These are phyloP conservation scores for Phanerochaete carnosa DNA, from an alignment of 768 basidiomycete genomes.

Conservation along the genomic window DNA sequence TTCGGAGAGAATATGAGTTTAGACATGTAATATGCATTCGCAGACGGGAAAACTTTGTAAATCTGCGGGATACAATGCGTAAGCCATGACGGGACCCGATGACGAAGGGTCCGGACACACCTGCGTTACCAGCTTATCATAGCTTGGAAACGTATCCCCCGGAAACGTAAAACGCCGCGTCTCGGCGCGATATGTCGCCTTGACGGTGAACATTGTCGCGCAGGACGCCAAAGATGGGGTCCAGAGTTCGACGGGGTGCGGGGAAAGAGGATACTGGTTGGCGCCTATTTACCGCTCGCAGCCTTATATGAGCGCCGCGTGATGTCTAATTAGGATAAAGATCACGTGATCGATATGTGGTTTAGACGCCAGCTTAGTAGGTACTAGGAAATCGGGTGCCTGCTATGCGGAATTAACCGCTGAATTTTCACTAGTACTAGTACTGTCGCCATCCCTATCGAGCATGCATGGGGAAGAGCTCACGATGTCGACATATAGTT, in stretches of 20 bases:
- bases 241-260: conserved; percentile 5
- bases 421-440: neutral
- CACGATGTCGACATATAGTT: conserved; percentile 12
- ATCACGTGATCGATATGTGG: conserved; percentile 13
- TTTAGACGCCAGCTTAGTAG: neutral
- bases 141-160: conserved; percentile 56
- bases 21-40: conserved; percentile 56
- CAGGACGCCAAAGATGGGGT: conserved; percentile 19
- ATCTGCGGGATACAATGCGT: conserved; percentile 41
- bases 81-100: neutral
- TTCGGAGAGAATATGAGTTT: conserved; percentile 65
- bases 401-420: neutral
- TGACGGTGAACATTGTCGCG: conserved; percentile 67
- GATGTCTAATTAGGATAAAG: conserved; percentile 7
- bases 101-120: conserved; percentile 34
- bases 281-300: conserved; percentile 10
- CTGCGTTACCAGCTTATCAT: conserved; percentile 58
- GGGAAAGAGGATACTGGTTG: conserved; percentile 12
- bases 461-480: neutral
- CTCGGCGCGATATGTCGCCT: conserved; percentile 71
- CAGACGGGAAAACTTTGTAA: conserved; percentile 65
- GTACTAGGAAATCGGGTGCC: neutral
- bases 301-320: conserved; percentile 6
- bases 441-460: neutral
- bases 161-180: conserved; percentile 65